Percentiles rank a stretch among this genome's conserved stretches.
Conservation (phyloP, 371 early-diverging fungal genomes). For the Funneliformis caledonium region DNA sequence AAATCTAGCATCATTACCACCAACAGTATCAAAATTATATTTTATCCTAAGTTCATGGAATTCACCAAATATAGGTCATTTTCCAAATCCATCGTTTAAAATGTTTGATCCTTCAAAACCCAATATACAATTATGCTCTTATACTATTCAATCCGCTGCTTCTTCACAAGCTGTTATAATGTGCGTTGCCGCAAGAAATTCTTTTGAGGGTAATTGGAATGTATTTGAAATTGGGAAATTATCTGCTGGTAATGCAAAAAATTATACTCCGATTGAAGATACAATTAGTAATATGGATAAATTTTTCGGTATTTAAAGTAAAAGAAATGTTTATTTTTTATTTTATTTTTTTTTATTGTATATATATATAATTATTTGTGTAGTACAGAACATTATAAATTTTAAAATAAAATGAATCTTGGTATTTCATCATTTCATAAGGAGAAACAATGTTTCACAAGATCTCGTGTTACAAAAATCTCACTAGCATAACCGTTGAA, state of each 20-base stretch:
- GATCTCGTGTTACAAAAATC: too few relatives aligned
- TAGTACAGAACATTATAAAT: too few relatives aligned
- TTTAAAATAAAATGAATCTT: too few relatives aligned
- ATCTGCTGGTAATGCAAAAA: slow-evolving; percentile 36
- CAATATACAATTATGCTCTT: slow-evolving; percentile 25
- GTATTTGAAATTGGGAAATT: slow-evolving; percentile 24
- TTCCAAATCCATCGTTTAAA: slow-evolving; percentile 34
- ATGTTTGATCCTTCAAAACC: slow-evolving; percentile 30
- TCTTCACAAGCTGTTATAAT: slow-evolving; percentile 39
- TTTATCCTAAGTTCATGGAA: slow-evolving; percentile 38
- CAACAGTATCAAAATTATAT: slow-evolving; percentile 31
- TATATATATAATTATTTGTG: too few relatives aligned
- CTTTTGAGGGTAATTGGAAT: slow-evolving; percentile 12
- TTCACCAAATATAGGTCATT: slow-evolving; percentile 37
- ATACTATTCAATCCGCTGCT: slow-evolving; percentile 30
- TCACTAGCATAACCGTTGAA: too few relatives aligned
- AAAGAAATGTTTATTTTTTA: neutral
- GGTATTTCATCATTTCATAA: too few relatives aligned
- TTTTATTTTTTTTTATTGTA: too few relatives aligned
- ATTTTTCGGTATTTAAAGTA: neutral
- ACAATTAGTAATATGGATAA: slow-evolving; percentile 8
- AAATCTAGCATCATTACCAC: slow-evolving; percentile 24
- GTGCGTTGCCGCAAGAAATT: slow-evolving; percentile 15
- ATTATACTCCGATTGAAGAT: slow-evolving; percentile 15
- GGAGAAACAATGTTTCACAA: too few relatives aligned